Percentiles rank a stretch among this genome's conserved stretches.
These are phyloP conservation scores for Fusarium fujikuroi DNA, from an alignment of 2,329 filamentous ascomycete species.

Conservation along the genomic window DNA sequence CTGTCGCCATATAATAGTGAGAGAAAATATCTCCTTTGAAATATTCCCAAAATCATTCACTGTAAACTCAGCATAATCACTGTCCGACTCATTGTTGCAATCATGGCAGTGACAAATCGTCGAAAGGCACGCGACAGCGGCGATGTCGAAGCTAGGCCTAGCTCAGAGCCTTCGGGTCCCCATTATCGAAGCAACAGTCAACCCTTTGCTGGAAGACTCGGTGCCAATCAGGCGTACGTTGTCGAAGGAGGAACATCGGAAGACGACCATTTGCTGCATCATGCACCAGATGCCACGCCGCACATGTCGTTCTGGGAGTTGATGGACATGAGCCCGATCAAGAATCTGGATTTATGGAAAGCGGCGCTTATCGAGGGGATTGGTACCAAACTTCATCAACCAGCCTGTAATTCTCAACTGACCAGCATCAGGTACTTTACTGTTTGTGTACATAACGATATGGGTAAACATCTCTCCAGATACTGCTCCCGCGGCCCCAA, in stretches of 20 bases:
- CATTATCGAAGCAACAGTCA: constrained; percentile 27
- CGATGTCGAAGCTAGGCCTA: constrained; percentile 8
- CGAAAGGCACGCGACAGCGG: neutral
- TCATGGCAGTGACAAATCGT: neutral
- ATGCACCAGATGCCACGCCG: constrained; percentile 55
- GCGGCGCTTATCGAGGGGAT: constrained; percentile 54
- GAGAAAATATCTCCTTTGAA: rapidly evolving
- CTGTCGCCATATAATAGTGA: neutral
- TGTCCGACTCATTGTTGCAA: neutral
- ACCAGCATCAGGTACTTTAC: constrained; percentile 19
- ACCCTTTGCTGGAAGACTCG: constrained; percentile 34
- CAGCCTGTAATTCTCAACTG: neutral
- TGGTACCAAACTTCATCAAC: neutral
- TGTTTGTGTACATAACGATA: constrained; percentile 38
- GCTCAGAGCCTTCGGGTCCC: neutral
- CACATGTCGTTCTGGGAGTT: constrained; percentile 51
- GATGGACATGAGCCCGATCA: constrained; percentile 50
- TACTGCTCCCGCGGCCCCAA: constrained; percentile 21
- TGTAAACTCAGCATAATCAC: rapidly evolving
- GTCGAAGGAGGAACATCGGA: neutral
- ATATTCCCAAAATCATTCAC: rapidly evolving
- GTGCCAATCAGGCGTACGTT: constrained; percentile 33
- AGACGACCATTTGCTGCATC: constrained; percentile 38
- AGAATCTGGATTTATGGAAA: constrained; percentile 51
- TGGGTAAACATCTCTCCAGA: constrained; percentile 31